Percentiles rank a stretch among this genome's conserved stretches.
Evolutionary conservation across 805 yeast species (phyloP).

Genomic region (Babjeviella inositovora): DNA sequence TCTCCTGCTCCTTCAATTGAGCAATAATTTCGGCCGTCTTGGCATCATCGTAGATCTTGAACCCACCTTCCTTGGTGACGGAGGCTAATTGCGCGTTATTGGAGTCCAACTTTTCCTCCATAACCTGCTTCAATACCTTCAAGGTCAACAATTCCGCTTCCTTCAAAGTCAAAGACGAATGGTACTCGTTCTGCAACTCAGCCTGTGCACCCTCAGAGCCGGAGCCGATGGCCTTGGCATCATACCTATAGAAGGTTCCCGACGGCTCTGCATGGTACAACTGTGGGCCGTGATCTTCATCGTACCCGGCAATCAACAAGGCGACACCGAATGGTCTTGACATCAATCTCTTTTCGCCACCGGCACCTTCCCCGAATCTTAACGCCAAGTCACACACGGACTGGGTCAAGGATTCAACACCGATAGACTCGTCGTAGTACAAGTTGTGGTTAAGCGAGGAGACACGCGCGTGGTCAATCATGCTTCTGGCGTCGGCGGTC

Average conservation of each 20-base stretch:
- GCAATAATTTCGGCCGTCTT: conserved; percentile 74
- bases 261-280: conserved; percentile 98
- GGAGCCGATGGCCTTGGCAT: conserved; percentile 97
- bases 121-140: conserved; percentile 88
- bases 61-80: conserved; percentile 78
- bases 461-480: conserved; percentile 97
- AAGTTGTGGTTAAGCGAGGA: conserved; percentile 75
- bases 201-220: conserved; percentile 99
- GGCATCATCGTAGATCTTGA: conserved; percentile 68
- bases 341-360: conserved; percentile 90
- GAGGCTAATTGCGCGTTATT: conserved; percentile 91
- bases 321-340: conserved; percentile 99
- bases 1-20: conserved; percentile 54
- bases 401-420: conserved; percentile 88
- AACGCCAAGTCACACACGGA: conserved; percentile 93
- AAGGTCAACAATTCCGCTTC: conserved; percentile 88
- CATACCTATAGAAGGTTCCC: conserved; percentile 94
- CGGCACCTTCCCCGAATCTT: conserved; percentile 94
- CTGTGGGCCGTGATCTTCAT: conserved; percentile 88
- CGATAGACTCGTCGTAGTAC: conserved; percentile 83
- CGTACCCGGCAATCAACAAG: conserved; percentile 84
- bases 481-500: conserved; percentile 96
- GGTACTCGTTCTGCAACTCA: conserved; percentile 93
- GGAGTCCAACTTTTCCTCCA: conserved; percentile 96
- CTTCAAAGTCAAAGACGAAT: conserved; percentile 72